Conservation (phyloP, 78 protist species). For the slime mould (Dictyostelium discoideum) region dicty_2.7 NC_007089.4:2183001-2183500, state of each 20-base stretch:
- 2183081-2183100: not conserved
- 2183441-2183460: slow-evolving; percentile 22
- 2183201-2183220: not conserved
- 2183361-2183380: not conserved
- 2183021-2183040: not conserved
- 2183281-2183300: not conserved
- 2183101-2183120: not conserved
- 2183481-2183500: slow-evolving; percentile 24
- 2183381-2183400: not conserved
- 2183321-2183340: not conserved
- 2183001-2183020: not conserved
- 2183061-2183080: not conserved
- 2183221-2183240: not conserved
- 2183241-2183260: slow-evolving; percentile 1
- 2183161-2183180: not conserved
- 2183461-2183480: slow-evolving; percentile 6
- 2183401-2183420: not conserved
- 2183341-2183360: not conserved
- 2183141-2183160: slow-evolving; percentile 13
- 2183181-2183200: not conserved
- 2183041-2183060: not conserved
- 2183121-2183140: slow-evolving; percentile 4
- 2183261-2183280: slow-evolving; percentile 12
- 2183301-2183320: not conserved
- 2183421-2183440: not conserved